phyloP scores from a whole-genome alignment of 208 protist genomes.

The Crithidia bombi region DNA sequence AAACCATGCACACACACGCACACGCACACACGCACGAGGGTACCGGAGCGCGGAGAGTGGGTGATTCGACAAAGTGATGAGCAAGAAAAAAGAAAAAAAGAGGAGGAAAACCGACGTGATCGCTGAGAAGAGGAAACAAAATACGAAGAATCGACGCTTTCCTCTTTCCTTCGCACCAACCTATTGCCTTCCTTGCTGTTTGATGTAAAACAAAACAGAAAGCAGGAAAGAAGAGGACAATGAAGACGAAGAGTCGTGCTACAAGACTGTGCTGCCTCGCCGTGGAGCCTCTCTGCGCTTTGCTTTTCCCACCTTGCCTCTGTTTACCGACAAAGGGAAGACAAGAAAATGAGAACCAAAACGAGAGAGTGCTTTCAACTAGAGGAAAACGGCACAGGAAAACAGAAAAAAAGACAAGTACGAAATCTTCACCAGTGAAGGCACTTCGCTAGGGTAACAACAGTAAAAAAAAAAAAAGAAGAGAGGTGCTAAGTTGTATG shows the following conservation, averaged over 20 bases:
- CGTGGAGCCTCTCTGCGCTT: not conserved
- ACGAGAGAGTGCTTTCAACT: not conserved
- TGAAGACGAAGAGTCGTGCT: too few relatives aligned
- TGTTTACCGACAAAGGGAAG: slow-evolving; percentile 19
- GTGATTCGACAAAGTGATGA: not conserved
- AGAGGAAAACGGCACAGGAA: not conserved
- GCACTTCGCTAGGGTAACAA: not conserved
- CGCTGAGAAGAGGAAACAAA: too few relatives aligned
- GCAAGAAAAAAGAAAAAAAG: not conserved
- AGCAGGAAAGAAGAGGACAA: not conserved
- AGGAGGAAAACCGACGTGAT: too few relatives aligned
- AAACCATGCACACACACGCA: not conserved
- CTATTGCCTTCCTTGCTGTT: too few relatives aligned
- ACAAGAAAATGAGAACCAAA: not conserved
- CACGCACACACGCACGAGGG: too few relatives aligned
- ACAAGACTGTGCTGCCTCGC: too few relatives aligned
- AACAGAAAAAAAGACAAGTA: not conserved
- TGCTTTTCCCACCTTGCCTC: not conserved
- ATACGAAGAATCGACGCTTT: too few relatives aligned
- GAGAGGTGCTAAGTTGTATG: too few relatives aligned
- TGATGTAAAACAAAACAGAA: not conserved
- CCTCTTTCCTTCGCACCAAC: too few relatives aligned
- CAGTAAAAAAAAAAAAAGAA: not conserved
- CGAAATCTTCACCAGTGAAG: not conserved
- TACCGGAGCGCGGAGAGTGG: not conserved